phyloP scores from a whole-genome alignment of 1,284 basidiomycete genomes.

The Tremellales sp. region DNA sequence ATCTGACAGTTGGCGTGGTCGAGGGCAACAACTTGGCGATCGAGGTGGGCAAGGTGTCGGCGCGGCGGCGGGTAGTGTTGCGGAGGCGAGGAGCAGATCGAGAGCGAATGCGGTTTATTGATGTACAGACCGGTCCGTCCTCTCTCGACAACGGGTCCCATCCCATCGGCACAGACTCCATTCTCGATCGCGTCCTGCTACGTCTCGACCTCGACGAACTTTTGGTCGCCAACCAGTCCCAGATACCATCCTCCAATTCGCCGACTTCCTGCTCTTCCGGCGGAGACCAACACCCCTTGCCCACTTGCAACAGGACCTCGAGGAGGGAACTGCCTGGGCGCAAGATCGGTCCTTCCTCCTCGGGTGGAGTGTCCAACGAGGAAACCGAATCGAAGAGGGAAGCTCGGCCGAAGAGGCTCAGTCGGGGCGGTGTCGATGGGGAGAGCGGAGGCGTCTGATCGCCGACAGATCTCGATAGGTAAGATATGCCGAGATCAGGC shows the following conservation, averaged over 20 bases:
- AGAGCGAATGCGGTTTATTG: conserved; percentile 12
- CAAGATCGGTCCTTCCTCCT: conserved; percentile 1
- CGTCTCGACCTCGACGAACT: background rate
- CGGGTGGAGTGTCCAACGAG: background rate
- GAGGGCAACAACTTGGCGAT: no score
- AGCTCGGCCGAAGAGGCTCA: background rate
- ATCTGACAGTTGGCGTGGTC: background rate
- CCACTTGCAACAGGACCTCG: background rate
- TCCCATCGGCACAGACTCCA: background rate
- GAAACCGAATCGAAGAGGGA: background rate
- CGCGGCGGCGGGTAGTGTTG: background rate
- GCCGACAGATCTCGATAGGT: no score
- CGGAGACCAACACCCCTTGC: conserved; percentile 5
- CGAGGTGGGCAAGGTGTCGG: background rate
- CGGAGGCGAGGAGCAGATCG: conserved; percentile 26
- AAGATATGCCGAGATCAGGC: background rate
- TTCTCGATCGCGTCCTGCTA: background rate
- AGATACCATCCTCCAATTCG: conserved; percentile 1
- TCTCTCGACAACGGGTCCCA: background rate
- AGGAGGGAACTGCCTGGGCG: conserved; percentile 1
- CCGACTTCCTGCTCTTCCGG: conserved; percentile 3
- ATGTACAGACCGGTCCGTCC: background rate
- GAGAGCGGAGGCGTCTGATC: conserved; percentile 1
- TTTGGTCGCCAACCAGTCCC: conserved; percentile 3
- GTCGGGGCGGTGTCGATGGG: background rate